These are phyloP conservation scores for Rubia tinctorum DNA, from an alignment of 305 asterid genomes.

Conservation along the genomic window DNA sequence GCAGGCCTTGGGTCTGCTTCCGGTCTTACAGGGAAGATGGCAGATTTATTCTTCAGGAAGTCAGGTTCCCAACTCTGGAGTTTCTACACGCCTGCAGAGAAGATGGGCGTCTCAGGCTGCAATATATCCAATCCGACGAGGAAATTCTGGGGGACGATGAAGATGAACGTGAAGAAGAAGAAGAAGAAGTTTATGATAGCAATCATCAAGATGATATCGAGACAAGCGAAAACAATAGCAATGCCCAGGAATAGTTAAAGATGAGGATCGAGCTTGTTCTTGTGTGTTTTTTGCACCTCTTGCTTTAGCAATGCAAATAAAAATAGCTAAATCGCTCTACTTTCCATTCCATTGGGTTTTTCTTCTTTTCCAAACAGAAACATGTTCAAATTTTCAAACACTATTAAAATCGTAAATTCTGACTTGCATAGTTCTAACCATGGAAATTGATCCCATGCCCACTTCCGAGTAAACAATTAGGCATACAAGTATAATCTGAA, in stretches of 20 bases:
- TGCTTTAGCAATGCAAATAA: neutral
- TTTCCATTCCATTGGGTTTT: too few species aligned
- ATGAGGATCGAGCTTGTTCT: neutral
- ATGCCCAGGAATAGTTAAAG: neutral
- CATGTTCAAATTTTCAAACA: too few species aligned
- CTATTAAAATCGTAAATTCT: too few species aligned
- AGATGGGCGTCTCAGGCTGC: slow-evolving; percentile 69
- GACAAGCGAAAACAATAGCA: neutral
- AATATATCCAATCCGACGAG: slow-evolving; percentile 55
- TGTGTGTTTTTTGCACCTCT: neutral
- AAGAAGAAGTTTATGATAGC: too few species aligned
- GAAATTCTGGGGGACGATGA: slow-evolving; percentile 41
- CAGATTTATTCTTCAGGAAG: slow-evolving; percentile 62
- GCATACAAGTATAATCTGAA: too few species aligned
- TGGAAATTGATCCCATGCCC: too few species aligned
- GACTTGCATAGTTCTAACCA: too few species aligned
- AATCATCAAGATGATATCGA: too few species aligned
- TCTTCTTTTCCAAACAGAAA: too few species aligned
- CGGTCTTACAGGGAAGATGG: slow-evolving; percentile 65
- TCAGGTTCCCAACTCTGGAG: slow-evolving; percentile 65
- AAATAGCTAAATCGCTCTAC: neutral
- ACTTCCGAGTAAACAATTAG: too few species aligned
- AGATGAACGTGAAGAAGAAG: neutral
- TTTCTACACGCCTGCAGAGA: slow-evolving; percentile 71
- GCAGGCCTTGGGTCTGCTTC: slow-evolving; percentile 68